Conservation (phyloP, 2,329 filamentous ascomycete species). For the Phialophora verrucosa region DNA sequence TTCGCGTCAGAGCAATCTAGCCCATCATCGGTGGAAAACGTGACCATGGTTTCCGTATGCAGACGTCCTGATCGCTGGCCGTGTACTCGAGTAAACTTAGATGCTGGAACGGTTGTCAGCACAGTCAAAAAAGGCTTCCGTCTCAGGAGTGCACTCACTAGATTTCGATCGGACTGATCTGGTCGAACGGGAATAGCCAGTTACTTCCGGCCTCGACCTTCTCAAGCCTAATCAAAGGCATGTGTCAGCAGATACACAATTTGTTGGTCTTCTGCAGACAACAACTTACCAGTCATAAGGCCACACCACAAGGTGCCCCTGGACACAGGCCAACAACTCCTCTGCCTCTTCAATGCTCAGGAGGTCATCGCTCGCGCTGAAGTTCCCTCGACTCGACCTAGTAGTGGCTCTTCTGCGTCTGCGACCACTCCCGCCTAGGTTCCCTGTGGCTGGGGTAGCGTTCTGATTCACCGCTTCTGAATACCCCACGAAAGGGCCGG, state of each 20-base stretch:
- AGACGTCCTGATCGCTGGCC: not conserved
- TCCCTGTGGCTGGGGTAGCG: conserved; percentile 13
- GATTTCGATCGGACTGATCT: conserved; percentile 94
- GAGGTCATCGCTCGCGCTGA: conserved; percentile 71
- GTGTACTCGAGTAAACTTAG: not conserved
- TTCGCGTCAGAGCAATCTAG: not conserved
- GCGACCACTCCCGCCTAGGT: conserved; percentile 38
- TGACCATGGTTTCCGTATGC: not conserved
- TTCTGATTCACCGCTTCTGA: conserved; percentile 33
- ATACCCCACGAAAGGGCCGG: conserved; percentile 28
- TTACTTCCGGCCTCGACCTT: conserved; percentile 91
- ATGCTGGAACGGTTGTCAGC: conserved; percentile 6
- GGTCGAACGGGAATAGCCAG: conserved; percentile 96
- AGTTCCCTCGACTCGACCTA: conserved; percentile 54
- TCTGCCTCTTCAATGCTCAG: conserved; percentile 78
- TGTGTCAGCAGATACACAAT: conserved; percentile 26
- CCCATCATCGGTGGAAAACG: not conserved
- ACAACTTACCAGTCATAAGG: conserved; percentile 81
- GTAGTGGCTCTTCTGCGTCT: conserved; percentile 54
- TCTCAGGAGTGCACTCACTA: conserved; percentile 70
- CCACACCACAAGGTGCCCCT: conserved; percentile 88
- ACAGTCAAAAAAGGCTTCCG: not conserved
- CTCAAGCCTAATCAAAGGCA: conserved; percentile 64
- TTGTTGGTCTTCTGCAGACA: not conserved
- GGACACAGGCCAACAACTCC: conserved; percentile 77